Conservation (phyloP, 129 eudicot genomes). For the Arctium lappa region DNA sequence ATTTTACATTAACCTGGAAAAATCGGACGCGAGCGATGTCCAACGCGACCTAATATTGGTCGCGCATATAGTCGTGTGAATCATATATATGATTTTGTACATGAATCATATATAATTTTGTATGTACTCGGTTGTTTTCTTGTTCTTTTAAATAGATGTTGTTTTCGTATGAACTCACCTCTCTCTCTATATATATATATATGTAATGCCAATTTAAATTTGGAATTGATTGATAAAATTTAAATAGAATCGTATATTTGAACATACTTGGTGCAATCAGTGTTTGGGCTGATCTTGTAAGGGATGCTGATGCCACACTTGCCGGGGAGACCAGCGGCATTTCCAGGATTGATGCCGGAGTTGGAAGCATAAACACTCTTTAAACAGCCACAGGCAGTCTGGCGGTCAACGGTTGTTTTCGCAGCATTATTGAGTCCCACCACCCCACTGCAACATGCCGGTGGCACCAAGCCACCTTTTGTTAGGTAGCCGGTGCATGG, state of each 20-base stretch:
- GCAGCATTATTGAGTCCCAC: constrained; percentile 25
- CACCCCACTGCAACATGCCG: constrained; percentile 38
- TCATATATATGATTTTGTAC: too few relatives aligned
- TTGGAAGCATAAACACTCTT: constrained; percentile 4
- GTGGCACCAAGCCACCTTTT: neutral
- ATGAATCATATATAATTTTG: too few relatives aligned
- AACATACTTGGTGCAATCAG: constrained; percentile 25
- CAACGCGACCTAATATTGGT: too few relatives aligned
- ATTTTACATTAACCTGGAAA: too few relatives aligned
- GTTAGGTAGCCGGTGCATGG: constrained; percentile 20
- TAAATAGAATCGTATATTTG: too few relatives aligned
- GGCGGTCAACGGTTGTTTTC: constrained; percentile 25
- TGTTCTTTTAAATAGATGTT: too few relatives aligned
- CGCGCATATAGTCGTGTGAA: too few relatives aligned
- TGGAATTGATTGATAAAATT: too few relatives aligned
- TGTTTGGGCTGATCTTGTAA: constrained; percentile 41
- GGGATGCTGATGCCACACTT: constrained; percentile 37
- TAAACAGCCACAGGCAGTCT: constrained; percentile 42
- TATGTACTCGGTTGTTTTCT: too few relatives aligned
- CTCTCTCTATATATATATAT: too few relatives aligned
- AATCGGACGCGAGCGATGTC: too few relatives aligned
- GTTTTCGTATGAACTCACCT: too few relatives aligned
- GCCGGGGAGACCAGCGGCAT: constrained; percentile 31
- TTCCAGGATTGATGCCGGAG: neutral
- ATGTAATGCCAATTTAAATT: neutral